phyloP scores from a whole-genome alignment of 2,329 filamentous ascomycete genomes.

The Epichloe hybrida region DNA sequence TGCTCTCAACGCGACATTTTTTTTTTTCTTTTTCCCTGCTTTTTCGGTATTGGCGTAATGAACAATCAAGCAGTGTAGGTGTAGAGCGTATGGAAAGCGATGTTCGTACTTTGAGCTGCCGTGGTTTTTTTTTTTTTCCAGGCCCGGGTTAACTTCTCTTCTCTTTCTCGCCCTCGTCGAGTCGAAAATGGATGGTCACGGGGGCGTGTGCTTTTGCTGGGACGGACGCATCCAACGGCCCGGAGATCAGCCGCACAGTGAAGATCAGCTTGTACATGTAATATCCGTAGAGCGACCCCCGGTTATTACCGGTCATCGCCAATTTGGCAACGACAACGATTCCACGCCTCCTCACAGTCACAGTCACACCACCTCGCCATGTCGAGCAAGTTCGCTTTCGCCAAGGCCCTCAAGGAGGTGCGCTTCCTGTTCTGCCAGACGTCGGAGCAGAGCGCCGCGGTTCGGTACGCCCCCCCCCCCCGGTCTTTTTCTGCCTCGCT shows the following conservation, averaged over 20 bases:
- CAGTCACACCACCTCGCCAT: constrained; percentile 39
- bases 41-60: too few relatives aligned
- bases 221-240: not conserved
- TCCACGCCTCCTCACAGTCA: not conserved
- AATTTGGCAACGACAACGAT: not conserved
- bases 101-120: not conserved
- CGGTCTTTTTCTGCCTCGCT: not conserved
- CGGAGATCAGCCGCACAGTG: constrained; percentile 4
- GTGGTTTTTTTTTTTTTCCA: too few relatives aligned
- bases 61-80: too few relatives aligned
- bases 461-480: constrained; percentile 47
- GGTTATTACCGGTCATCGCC: not conserved
- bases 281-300: too few relatives aligned
- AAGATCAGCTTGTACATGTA: not conserved
- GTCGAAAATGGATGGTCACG: too few relatives aligned
- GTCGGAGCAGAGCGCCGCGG: constrained; percentile 75
- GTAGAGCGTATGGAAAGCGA: not conserved
- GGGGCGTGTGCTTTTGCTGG: too few relatives aligned
- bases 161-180: too few relatives aligned
- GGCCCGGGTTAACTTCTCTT: not conserved
- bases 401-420: constrained; percentile 80
- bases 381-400: constrained; percentile 89
- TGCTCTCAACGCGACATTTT: not conserved
- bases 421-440: constrained; percentile 97
- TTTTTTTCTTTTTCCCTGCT: not conserved